phyloP scores from a whole-genome alignment of 2,329 filamentous ascomycete species.

The Epichloe amarillans region DNA sequence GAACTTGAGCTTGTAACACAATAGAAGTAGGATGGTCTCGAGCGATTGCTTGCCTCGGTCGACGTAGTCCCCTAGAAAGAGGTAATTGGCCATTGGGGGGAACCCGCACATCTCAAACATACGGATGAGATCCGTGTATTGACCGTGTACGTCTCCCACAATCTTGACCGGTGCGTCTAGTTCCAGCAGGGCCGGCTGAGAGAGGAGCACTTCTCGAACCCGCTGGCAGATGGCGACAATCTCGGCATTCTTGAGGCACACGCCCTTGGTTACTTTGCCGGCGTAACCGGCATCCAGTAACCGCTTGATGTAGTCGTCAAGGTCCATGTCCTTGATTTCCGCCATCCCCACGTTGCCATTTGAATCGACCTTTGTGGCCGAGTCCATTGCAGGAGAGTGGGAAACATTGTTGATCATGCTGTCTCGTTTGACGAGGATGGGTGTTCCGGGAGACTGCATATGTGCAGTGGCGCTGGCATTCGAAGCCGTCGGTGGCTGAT shows the following conservation, averaged over 20 bases:
- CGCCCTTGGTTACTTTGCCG: constrained; percentile 93
- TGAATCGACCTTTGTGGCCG: constrained; percentile 27
- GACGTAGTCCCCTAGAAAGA: constrained; percentile 93
- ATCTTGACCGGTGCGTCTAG: constrained; percentile 94
- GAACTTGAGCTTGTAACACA: constrained; percentile 96
- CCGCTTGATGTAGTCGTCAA: constrained; percentile 94
- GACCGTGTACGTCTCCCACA: constrained; percentile 90
- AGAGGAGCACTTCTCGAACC: constrained; percentile 77
- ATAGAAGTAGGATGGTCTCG: constrained; percentile 80
- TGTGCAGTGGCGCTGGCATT: constrained; percentile 41
- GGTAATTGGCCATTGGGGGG: constrained; percentile 78
- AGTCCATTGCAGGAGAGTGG: constrained; percentile 29
- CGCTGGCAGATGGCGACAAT: constrained; percentile 88
- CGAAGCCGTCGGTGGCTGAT: constrained; percentile 61
- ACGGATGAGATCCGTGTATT: constrained; percentile 89
- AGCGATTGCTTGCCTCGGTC: constrained; percentile 92
- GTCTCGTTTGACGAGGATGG: constrained; percentile 76
- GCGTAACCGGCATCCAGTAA: constrained; percentile 90
- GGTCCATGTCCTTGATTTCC: constrained; percentile 80
- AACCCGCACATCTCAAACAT: constrained; percentile 98
- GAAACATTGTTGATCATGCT: constrained; percentile 55
- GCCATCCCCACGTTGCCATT: constrained; percentile 61
- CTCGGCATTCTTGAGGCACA: constrained; percentile 94
- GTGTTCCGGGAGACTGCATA: constrained; percentile 64
- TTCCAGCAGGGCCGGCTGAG: constrained; percentile 83